Conservation (phyloP, 2,329 filamentous ascomycete species). For the Aspergillus carbonarius region DNA sequence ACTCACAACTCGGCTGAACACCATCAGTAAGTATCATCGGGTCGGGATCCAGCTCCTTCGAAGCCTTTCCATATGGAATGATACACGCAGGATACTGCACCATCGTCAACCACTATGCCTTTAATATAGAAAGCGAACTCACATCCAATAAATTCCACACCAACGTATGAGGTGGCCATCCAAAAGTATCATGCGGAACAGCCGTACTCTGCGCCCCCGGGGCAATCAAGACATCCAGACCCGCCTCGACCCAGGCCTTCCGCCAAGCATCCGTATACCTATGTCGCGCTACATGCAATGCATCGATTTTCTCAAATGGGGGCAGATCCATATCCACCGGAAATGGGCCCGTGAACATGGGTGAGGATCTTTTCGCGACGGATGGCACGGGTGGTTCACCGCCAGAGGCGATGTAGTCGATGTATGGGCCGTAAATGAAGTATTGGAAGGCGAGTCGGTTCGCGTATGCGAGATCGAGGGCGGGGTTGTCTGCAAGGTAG, state of each 20-base stretch:
- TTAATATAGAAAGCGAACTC: conserved; percentile 20
- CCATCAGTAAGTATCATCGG: conserved; percentile 30
- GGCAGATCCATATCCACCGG: conserved; percentile 7
- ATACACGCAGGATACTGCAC: conserved; percentile 52
- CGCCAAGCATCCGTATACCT: conserved; percentile 49
- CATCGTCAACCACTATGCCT: not conserved
- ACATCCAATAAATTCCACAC: conserved; percentile 56
- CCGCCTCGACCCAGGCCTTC: conserved; percentile 41
- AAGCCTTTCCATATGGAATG: conserved; percentile 47
- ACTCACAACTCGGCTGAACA: conserved; percentile 29
- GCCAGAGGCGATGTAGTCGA: conserved; percentile 34
- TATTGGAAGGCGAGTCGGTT: conserved; percentile 42
- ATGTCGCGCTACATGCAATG: too few relatives aligned
- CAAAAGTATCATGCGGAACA: conserved; percentile 50
- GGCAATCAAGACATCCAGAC: conserved; percentile 53
- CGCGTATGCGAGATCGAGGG: conserved; percentile 28
- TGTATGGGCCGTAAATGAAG: conserved; percentile 33
- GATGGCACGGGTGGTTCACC: conserved; percentile 49
- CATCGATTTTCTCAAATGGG: conserved; percentile 42
- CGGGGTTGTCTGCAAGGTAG: conserved; percentile 35
- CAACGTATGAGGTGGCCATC: conserved; percentile 45
- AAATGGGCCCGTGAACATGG: conserved; percentile 32
- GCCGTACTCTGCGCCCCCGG: conserved; percentile 53
- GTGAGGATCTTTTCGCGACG: conserved; percentile 28
- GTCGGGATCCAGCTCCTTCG: conserved; percentile 42